These are phyloP conservation scores for Saccharomycopsis hybrid DNA, from an alignment of 1,139 yeast genomes.

Conservation along the genomic window DNA sequence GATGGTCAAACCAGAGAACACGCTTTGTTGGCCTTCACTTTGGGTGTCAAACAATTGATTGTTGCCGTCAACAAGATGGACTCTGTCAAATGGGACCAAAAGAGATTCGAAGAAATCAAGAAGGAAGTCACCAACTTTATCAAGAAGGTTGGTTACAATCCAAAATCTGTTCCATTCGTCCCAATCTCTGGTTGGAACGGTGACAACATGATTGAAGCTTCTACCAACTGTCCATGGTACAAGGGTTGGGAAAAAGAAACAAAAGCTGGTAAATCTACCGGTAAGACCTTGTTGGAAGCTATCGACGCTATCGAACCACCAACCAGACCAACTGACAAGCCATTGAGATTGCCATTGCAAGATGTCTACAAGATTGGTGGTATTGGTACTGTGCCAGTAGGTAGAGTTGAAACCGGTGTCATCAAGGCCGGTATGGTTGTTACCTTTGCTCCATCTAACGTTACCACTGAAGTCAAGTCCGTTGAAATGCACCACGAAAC, in stretches of 20 bases:
- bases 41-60: constrained; percentile 83
- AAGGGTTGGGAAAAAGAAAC: constrained; percentile 87
- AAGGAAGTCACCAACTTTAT: constrained; percentile 84
- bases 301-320: constrained; percentile 86
- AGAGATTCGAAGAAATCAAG: constrained; percentile 73
- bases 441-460: constrained; percentile 88
- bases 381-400: constrained; percentile 92
- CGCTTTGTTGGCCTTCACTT: constrained; percentile 84
- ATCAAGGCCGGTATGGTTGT: constrained; percentile 91
- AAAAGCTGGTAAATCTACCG: constrained; percentile 69
- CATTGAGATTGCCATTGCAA: constrained; percentile 87
- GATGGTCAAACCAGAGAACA: constrained; percentile 95
- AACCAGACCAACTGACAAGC: constrained; percentile 79
- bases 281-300: constrained; percentile 85
- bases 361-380: constrained; percentile 93
- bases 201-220: constrained; percentile 85
- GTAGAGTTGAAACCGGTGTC: constrained; percentile 89
- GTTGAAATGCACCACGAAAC: constrained; percentile 94
- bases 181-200: constrained; percentile 95
- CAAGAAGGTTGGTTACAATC: constrained; percentile 93
- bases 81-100: constrained; percentile 80
- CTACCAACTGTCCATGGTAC: constrained; percentile 85
- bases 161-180: constrained; percentile 85
- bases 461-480: constrained; percentile 89
- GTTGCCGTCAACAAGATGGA: constrained; percentile 94